Conservation (phyloP, 306 rosid species). For the Morella rubra region DNA sequence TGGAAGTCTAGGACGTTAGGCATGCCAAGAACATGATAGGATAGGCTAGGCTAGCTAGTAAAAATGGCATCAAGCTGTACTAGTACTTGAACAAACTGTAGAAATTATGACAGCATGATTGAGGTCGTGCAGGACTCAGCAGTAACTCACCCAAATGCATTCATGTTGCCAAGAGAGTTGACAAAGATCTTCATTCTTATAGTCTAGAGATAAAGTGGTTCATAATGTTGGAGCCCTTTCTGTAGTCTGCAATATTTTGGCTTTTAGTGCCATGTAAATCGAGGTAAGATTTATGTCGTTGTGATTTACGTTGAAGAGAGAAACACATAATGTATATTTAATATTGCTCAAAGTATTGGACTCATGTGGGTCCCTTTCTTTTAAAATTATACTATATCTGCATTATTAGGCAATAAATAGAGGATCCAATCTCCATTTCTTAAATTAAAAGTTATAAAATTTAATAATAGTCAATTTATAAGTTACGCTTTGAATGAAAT, state of each 20-base stretch:
- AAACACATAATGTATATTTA: too few relatives aligned
- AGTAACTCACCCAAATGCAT: constrained; percentile 3
- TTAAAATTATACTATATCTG: too few relatives aligned
- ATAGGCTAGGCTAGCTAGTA: neutral
- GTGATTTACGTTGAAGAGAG: too few relatives aligned
- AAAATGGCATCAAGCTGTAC: neutral
- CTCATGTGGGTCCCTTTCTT: too few relatives aligned
- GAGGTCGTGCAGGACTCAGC: neutral
- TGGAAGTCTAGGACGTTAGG: neutral
- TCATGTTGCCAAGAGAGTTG: neutral
- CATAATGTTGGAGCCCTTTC: neutral
- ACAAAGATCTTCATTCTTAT: neutral
- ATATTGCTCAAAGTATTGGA: too few relatives aligned
- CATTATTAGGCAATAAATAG: too few relatives aligned
- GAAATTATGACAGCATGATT: neutral
- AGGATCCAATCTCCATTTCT: too few relatives aligned
- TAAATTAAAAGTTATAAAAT: too few relatives aligned
- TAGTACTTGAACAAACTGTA: neutral
- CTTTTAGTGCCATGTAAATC: neutral
- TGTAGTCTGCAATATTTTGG: too few relatives aligned
- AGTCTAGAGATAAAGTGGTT: neutral
- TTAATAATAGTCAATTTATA: too few relatives aligned
- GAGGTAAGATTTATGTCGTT: neutral
- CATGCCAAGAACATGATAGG: neutral
- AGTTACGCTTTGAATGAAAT: too few relatives aligned